Evolutionary conservation across 202 grass and related monocot genomes (phyloP).

Genomic region (Zizania palustris): DNA sequence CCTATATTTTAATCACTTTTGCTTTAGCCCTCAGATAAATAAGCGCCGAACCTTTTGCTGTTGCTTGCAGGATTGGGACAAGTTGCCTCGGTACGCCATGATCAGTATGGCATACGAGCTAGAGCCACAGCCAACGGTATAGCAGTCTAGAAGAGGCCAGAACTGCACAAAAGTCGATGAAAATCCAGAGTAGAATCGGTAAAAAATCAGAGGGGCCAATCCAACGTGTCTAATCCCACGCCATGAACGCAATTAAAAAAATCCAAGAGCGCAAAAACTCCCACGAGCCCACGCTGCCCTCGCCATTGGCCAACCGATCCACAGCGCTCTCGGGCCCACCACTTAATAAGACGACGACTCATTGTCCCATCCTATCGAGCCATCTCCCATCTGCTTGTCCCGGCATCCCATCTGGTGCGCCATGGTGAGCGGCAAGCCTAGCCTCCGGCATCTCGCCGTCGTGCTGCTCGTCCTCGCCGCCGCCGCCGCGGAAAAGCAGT

Average conservation of each 20-base stretch:
- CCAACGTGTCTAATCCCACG: conserved; percentile 3
- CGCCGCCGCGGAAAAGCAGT: not conserved
- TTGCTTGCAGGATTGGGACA: not conserved
- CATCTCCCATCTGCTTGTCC: too few species aligned
- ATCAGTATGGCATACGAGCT: not conserved
- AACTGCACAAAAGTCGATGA: not conserved
- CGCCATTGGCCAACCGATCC: conserved; percentile 1
- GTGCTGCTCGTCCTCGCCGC: not conserved
- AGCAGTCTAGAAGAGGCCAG: too few species aligned
- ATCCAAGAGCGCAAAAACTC: not conserved
- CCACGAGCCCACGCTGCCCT: conserved; percentile 2
- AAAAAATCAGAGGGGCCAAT: not conserved
- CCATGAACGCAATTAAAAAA: too few species aligned
- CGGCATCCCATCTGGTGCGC: too few species aligned
- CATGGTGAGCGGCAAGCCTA: conserved; percentile 28
- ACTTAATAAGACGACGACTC: too few species aligned
- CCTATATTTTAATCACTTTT: too few species aligned
- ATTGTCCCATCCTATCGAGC: too few species aligned
- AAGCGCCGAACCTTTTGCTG: not conserved
- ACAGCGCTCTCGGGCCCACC: too few species aligned
- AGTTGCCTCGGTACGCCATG: too few species aligned
- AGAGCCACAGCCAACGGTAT: not conserved
- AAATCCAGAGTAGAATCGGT: not conserved
- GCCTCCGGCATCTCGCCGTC: not conserved
- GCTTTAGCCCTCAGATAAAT: too few species aligned